These are phyloP conservation scores for Botrytis pseudocinerea DNA, from an alignment of 2,329 filamentous ascomycete genomes.

Conservation along the genomic window DNA sequence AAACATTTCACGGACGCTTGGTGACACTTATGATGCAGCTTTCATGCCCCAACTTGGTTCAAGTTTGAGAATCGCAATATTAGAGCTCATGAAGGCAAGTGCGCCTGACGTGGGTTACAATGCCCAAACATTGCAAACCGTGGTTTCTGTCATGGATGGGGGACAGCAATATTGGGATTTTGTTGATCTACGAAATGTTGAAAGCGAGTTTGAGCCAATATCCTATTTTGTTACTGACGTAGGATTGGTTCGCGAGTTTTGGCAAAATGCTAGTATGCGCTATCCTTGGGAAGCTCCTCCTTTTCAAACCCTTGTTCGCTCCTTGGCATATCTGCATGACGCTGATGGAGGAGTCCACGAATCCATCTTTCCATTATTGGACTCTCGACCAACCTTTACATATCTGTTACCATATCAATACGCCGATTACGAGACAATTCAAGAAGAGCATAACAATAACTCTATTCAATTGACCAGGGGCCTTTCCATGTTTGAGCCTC, in stretches of 20 bases:
- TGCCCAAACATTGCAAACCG: constrained; percentile 40
- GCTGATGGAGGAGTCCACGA: constrained; percentile 42
- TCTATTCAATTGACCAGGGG: constrained; percentile 67
- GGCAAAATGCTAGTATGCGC: constrained; percentile 69
- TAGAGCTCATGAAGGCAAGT: constrained; percentile 40
- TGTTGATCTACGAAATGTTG: constrained; percentile 41
- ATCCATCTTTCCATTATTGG: constrained; percentile 52
- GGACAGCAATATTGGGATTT: constrained; percentile 40
- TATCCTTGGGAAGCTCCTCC: constrained; percentile 86
- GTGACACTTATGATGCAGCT: constrained; percentile 40
- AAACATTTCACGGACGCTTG: constrained; percentile 47
- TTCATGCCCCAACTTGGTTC: constrained; percentile 45
- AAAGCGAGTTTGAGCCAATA: constrained; percentile 49
- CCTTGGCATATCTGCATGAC: constrained; percentile 55
- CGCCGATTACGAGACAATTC: constrained; percentile 71
- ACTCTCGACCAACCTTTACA: constrained; percentile 73
- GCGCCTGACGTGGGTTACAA: constrained; percentile 40
- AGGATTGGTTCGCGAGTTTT: constrained; percentile 44
- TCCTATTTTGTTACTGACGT: constrained; percentile 49
- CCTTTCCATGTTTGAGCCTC: constrained; percentile 62
- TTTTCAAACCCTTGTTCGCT: constrained; percentile 71
- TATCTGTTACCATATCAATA: constrained; percentile 73
- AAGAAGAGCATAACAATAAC: constrained; percentile 85
- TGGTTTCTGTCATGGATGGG: constrained; percentile 37
- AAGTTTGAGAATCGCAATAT: constrained; percentile 42